A percentile compares a stretch with the other conserved stretches of the same genome.
Evolutionary conservation across 192 early-diverging fungal genomes (phyloP).

Genomic region (Umbelopsis isabellina): DNA sequence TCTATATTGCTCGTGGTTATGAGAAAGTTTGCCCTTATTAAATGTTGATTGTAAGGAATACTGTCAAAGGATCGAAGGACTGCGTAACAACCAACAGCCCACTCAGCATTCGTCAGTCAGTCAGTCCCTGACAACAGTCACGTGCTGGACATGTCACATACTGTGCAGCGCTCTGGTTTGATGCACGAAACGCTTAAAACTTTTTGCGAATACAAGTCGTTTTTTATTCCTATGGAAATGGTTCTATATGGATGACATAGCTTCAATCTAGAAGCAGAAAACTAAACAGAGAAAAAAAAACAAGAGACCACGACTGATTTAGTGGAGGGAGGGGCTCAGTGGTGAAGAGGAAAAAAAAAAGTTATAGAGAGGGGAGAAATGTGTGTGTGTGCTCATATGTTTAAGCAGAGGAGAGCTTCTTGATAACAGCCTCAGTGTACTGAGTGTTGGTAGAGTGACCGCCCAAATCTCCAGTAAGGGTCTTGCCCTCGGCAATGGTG

Average conservation of each 20-base stretch:
- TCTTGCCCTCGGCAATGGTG: slow-evolving; percentile 93
- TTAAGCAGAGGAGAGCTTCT: slow-evolving; percentile 6
- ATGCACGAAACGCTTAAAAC: too few species aligned
- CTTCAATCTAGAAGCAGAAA: neutral
- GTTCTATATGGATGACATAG: slow-evolving; percentile 11
- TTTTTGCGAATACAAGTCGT: neutral
- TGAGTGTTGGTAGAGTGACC: slow-evolving; percentile 80
- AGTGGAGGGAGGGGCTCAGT: neutral
- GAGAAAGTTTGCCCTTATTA: too few species aligned
- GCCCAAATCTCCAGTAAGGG: slow-evolving; percentile 90
- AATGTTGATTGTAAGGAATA: too few species aligned
- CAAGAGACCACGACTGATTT: neutral
- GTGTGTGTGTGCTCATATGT: neutral
- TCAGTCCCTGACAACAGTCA: too few species aligned
- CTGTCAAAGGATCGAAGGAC: too few species aligned
- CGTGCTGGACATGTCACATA: too few species aligned
- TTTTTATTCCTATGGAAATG: slow-evolving; percentile 11
- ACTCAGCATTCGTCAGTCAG: too few species aligned
- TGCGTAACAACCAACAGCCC: too few species aligned
- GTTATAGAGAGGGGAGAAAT: neutral
- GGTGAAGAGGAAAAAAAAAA: neutral
- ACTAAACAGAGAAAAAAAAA: neutral
- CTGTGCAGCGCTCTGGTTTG: too few species aligned
- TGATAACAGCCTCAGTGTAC: slow-evolving; percentile 88
- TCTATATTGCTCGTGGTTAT: neutral